Evolutionary conservation across 768 basidiomycete species (phyloP).

Genomic region (Calocybe cyanea): DNA sequence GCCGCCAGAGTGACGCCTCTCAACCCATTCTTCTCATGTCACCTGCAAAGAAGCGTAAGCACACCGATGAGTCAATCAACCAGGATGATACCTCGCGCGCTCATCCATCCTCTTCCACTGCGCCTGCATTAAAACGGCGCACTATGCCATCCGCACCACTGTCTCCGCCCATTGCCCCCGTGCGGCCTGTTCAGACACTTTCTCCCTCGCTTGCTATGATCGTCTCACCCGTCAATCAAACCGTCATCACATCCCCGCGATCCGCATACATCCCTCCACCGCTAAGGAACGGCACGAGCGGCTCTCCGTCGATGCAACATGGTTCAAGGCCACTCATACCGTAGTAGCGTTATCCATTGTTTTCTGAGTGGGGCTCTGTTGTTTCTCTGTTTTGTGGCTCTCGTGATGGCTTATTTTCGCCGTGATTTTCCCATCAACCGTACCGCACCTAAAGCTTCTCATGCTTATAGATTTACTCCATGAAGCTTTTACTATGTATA

Average conservation of each 20-base stretch:
- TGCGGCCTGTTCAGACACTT: conserved; percentile 41
- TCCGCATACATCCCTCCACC: conserved; percentile 27
- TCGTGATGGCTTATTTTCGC: background rate
- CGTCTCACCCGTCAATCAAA: conserved; percentile 50
- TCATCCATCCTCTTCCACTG: conserved; percentile 21
- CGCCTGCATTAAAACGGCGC: conserved; percentile 34
- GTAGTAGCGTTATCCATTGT: conserved; percentile 4
- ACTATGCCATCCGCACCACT: conserved; percentile 25
- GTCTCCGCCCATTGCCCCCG: conserved; percentile 22
- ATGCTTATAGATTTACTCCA: too few species aligned
- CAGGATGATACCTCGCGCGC: conserved; percentile 20
- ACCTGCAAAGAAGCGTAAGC: conserved; percentile 43
- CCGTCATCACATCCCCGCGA: conserved; percentile 33
- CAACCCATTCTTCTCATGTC: conserved; percentile 35
- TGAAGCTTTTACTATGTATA: too few species aligned
- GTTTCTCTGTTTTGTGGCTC: background rate
- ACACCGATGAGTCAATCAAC: conserved; percentile 31
- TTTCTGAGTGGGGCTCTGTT: too few species aligned
- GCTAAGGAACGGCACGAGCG: conserved; percentile 20
- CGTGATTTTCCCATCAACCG: too few species aligned
- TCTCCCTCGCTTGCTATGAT: conserved; percentile 65
- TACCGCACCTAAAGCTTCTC: too few species aligned
- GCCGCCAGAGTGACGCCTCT: conserved; percentile 30
- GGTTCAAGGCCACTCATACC: conserved; percentile 21
- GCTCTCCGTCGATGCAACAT: conserved; percentile 23